These are phyloP conservation scores for Saturnispora hagleri DNA, from an alignment of 805 yeast species.

Conservation along the genomic window DNA sequence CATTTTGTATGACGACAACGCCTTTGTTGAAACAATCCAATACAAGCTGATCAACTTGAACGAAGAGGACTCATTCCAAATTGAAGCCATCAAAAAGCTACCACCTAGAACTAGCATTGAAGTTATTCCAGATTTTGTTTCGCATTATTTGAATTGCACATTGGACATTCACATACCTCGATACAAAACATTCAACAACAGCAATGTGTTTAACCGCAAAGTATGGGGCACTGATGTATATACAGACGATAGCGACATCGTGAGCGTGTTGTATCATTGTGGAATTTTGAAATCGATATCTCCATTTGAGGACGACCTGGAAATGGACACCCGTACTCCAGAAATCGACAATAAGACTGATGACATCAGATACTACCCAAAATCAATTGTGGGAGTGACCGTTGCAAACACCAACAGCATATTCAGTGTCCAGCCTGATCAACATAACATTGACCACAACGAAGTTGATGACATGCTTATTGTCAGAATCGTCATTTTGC, in stretches of 20 bases:
- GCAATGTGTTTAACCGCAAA: constrained; percentile 39
- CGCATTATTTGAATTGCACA: constrained; percentile 36
- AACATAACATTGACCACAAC: constrained; percentile 18
- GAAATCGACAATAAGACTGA: not conserved
- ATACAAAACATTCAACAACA: constrained; percentile 30
- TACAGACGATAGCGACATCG: constrained; percentile 86
- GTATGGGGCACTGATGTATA: constrained; percentile 92
- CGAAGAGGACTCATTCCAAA: not conserved
- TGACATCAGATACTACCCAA: constrained; percentile 8
- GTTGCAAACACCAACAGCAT: constrained; percentile 33
- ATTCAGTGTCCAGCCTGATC: constrained; percentile 22
- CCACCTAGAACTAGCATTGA: constrained; percentile 14
- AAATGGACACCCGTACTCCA: not conserved
- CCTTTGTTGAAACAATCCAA: not conserved
- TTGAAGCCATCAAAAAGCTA: not conserved
- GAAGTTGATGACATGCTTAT: constrained; percentile 38
- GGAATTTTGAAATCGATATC: constrained; percentile 46
- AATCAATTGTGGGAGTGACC: constrained; percentile 24
- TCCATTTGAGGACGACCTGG: constrained; percentile 13
- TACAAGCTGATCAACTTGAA: not conserved
- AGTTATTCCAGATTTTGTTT: constrained; percentile 23
- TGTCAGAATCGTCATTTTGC: constrained; percentile 56
- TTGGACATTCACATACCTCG: constrained; percentile 51
- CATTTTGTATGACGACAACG: not conserved
- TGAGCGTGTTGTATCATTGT: constrained; percentile 64